These are phyloP conservation scores for Mytilinidion resinicola DNA, from an alignment of 495 filamentous ascomycete species.

Conservation along the genomic window DNA sequence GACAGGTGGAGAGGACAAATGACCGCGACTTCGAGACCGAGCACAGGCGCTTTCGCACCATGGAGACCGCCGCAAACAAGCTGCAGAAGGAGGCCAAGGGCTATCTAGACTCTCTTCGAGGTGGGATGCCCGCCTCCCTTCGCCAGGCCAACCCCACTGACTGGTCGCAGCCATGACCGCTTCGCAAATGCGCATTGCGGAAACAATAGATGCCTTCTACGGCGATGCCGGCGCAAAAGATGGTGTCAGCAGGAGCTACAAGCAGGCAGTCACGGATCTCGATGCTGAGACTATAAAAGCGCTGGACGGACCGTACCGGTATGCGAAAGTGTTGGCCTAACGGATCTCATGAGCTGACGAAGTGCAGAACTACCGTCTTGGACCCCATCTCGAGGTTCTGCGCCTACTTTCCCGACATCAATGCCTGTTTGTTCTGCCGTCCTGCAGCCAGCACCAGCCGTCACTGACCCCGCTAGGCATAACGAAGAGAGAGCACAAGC, in stretches of 20 bases:
- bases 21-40: constrained; percentile 99
- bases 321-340: constrained; percentile 9
- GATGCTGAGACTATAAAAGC: constrained; percentile 98
- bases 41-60: constrained; percentile 88
- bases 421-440: constrained; percentile 67
- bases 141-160: not conserved
- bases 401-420: constrained; percentile 97
- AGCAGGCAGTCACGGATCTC: constrained; percentile 94
- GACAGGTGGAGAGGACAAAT: constrained; percentile 95
- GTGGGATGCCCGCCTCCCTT: constrained; percentile 45
- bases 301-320: constrained; percentile 93
- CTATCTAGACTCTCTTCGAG: constrained; percentile 86
- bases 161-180: constrained; percentile 74
- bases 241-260: constrained; percentile 91
- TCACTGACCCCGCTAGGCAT: constrained; percentile 52
- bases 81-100: constrained; percentile 97
- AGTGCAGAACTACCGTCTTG: constrained; percentile 72
- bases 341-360: too few relatives aligned
- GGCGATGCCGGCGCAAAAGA: constrained; percentile 91
- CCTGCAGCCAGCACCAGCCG: not conserved
- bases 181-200: constrained; percentile 98
- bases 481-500: constrained; percentile 96
- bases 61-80: constrained; percentile 86
- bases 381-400: constrained; percentile 94
- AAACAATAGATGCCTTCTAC: constrained; percentile 99